Percentiles rank a stretch among this genome's conserved stretches.
Conservation (phyloP, 1,284 basidiomycete species). For the Microbotryum violaceum region DNA sequence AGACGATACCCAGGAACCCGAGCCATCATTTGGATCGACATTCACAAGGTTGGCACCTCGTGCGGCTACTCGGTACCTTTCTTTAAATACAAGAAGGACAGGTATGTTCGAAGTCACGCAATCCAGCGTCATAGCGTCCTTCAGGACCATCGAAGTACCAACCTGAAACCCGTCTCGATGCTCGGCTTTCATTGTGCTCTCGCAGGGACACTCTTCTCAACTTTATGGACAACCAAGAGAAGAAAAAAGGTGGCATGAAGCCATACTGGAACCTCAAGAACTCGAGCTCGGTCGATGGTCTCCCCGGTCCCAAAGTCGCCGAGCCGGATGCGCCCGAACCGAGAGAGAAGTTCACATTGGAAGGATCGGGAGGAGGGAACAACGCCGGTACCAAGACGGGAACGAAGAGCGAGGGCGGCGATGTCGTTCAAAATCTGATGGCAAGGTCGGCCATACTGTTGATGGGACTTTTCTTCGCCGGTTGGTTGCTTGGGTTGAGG, state of each 20-base stretch:
- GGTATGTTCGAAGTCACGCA: constrained; percentile 6
- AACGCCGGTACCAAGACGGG: too few species aligned
- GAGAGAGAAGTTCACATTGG: too few species aligned
- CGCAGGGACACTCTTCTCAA: constrained; percentile 10
- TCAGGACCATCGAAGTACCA: too few species aligned
- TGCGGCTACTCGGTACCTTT: constrained; percentile 30
- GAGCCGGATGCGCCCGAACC: too few species aligned
- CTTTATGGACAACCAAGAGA: constrained; percentile 11
- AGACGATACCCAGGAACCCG: constrained; percentile 23
- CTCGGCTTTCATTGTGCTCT: not conserved
- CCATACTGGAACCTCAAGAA: constrained; percentile 30
- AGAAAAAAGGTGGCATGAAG: constrained; percentile 6
- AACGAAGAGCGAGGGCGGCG: too few species aligned
- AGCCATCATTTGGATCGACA: constrained; percentile 30
- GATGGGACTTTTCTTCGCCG: too few species aligned
- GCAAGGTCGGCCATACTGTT: too few species aligned
- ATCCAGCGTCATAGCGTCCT: not conserved
- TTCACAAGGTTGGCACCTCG: constrained; percentile 29
- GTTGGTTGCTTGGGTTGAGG: too few species aligned
- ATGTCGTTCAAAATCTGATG: too few species aligned
- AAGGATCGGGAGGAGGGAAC: too few species aligned
- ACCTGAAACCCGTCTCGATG: not conserved
- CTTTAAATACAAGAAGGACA: constrained; percentile 25
- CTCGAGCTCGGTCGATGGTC: constrained; percentile 20
- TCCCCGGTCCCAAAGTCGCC: constrained; percentile 15